Conservation (phyloP, 768 basidiomycete species). For the Gyrodon lividus region DNA sequence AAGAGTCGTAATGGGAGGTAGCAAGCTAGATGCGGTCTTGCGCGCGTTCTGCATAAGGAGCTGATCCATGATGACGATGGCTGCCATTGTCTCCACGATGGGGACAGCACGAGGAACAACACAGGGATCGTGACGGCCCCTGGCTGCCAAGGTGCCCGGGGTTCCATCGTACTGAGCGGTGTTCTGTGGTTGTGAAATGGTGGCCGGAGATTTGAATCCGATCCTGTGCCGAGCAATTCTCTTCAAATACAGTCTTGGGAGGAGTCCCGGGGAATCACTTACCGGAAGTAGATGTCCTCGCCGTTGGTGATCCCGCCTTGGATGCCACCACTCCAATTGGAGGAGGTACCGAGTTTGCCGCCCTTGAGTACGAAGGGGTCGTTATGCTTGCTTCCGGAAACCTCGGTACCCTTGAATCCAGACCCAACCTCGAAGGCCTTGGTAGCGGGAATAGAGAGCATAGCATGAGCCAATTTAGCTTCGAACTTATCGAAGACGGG, state of each 20-base stretch:
- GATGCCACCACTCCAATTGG: slow-evolving; percentile 96
- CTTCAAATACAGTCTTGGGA: slow-evolving; percentile 4
- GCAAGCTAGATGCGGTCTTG: slow-evolving; percentile 63
- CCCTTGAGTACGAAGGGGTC: slow-evolving; percentile 75
- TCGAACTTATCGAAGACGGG: slow-evolving; percentile 99
- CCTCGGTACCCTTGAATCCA: slow-evolving; percentile 92
- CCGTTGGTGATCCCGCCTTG: slow-evolving; percentile 99
- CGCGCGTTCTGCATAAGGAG: slow-evolving; percentile 88
- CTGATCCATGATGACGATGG: slow-evolving; percentile 92
- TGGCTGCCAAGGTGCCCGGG: slow-evolving; percentile 80
- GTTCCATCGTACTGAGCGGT: slow-evolving; percentile 96
- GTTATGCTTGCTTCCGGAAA: slow-evolving; percentile 92
- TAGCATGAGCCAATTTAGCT: slow-evolving; percentile 92
- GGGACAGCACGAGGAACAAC: slow-evolving; percentile 97
- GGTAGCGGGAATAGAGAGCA: slow-evolving; percentile 98
- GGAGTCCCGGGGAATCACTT: slow-evolving; percentile 20
- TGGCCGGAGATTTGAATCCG: slow-evolving; percentile 98
- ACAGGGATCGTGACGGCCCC: slow-evolving; percentile 95
- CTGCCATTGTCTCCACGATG: slow-evolving; percentile 98
- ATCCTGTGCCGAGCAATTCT: slow-evolving; percentile 50
- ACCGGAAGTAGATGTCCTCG: slow-evolving; percentile 97
- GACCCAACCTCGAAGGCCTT: slow-evolving; percentile 98
- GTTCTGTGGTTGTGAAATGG: slow-evolving; percentile 87
- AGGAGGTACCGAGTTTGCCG: slow-evolving; percentile 76
- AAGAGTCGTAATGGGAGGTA: slow-evolving; percentile 86